Evolutionary conservation across 495 filamentous ascomycete species (phyloP), one percentile per base, ranked within the genome.

Genomic region (Articulospora tetracladia): DNA sequence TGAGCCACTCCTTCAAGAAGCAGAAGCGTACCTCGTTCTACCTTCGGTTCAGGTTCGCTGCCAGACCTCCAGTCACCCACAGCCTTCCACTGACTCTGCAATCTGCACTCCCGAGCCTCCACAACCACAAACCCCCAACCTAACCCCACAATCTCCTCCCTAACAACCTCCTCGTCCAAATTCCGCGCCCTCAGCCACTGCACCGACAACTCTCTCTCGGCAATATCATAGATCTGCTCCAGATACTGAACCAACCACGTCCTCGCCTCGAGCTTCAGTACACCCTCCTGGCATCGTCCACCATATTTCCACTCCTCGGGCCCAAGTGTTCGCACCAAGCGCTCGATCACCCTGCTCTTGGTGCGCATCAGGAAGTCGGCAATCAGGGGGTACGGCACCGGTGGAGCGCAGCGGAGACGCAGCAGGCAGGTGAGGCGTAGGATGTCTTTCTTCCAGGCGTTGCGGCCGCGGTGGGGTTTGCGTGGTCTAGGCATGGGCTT

Each of bases 61-160:
- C 57, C 62, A 34, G 44, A 59, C 26, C 57, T 63, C 59, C 59
- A 62, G 24, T 66, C 57, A 2, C 57, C 36, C 19, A 27, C 39
- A 28, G 22, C 27, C 52, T 53, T 46, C 64, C 64, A 66, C 25
- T 49, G 51, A 30, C 59, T 54, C 57, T 62, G 56, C 41, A 44
- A 19, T 20, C 53, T 17, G 26, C 39, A 47, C 57, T 66, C 64
- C 34, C 41, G 15, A 26, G 30, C 24, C 3, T 25, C 23, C 11
- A 28, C 48, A 53, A 59, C 13, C 24, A 41, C 8, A 17, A 55
- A 60, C 8, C 63, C 66, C 32, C 68, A 60, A 49, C 65, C 66
- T 7, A 62, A 68, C 30, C 39, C 64, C 17, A 13, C 50, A 19
- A 67, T 60, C 24, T 67, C 64, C 22, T 73, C 10, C 7, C 71